Base-by-base conservation (phyloP, 345 rosid species). In the Salix koriyanagi region DNA sequence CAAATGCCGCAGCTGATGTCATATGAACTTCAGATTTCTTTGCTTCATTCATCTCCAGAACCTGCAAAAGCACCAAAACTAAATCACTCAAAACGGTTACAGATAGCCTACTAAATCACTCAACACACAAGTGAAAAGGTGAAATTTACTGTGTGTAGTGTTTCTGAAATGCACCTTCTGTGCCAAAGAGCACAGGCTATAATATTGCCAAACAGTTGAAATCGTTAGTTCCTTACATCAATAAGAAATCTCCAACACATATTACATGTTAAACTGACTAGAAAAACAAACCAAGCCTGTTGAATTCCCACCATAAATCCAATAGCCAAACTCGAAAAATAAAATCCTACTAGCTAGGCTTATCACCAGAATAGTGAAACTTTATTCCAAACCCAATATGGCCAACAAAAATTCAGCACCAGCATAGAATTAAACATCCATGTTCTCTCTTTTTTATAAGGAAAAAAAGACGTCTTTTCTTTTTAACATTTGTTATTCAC, bases 1-100 rank as follows among this genome's bases (percentile, higher is more conserved):
- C 81, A 52, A 81, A 81, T 41, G 84, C 84, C 10, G 84, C 81
- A 77, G 84, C 81, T 62, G 84, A 81, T 44, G 84, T 66, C 78
- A 81, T 15, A 28, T 81, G 75, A 2, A 75, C 41, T 74, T 74
- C 81, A 52, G 69, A 41, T 54, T 74, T 74, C 68, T 68, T 76
- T 23, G 62, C 71, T 66, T 77, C 84, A 26, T 81, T 76, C 84
- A 74, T 70, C 70, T 66, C 81, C 72, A 64, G 78, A 82, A 87
- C 87, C 90, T 85, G 65, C 68, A 46, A 13, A 76, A 58, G 25
- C 46, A 66, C 36, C 75, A 23, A 73, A 70, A 18, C 36, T 11
- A 36, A 36, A 36, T 36, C 44, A 7, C 16, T 68, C 42, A 73
- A 60, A 30, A 13, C 8, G 21, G 19, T 52, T 25, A 67, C 7